Conservation (phyloP, 2,329 filamentous ascomycete genomes). For the Lithohypha guttulata region DNA sequence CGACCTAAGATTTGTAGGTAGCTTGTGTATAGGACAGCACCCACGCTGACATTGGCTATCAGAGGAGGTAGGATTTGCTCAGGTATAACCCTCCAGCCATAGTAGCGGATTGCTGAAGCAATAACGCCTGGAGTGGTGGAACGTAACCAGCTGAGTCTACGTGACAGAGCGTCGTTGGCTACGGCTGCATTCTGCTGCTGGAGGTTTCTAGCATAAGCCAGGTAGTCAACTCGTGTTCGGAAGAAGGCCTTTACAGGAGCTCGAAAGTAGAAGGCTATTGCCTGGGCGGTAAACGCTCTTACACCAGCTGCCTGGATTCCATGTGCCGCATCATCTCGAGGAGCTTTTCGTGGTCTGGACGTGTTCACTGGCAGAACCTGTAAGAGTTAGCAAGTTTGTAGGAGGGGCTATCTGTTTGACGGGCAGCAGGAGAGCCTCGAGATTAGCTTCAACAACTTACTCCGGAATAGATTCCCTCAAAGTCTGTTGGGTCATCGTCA, state of each 20-base stretch:
- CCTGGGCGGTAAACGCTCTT: conserved; percentile 70
- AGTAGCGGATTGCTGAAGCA: conserved; percentile 48
- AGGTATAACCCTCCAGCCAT: conserved; percentile 55
- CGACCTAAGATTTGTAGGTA: conserved; percentile 51
- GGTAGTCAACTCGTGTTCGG: conserved; percentile 76
- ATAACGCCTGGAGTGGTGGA: conserved; percentile 52
- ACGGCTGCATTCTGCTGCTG: conserved; percentile 4
- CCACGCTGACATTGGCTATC: conserved; percentile 51
- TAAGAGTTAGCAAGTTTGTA: too few relatives aligned
- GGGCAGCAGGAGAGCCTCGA: too few relatives aligned
- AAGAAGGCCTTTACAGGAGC: conserved; percentile 90
- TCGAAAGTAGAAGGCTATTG: conserved; percentile 83
- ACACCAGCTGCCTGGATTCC: conserved; percentile 79
- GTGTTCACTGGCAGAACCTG: conserved; percentile 4
- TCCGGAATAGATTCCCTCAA: conserved; percentile 8
- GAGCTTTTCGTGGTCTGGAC: conserved; percentile 27
- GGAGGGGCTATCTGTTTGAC: too few relatives aligned
- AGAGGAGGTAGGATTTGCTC: conserved; percentile 54
- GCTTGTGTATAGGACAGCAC: conserved; percentile 52
- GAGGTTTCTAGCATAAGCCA: conserved; percentile 19
- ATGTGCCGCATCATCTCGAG: conserved; percentile 50
- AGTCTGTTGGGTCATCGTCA: conserved; percentile 7
- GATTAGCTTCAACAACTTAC: too few relatives aligned
- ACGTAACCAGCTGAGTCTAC: conserved; percentile 36
- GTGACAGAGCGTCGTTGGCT: conserved; percentile 10